A percentile compares a stretch with the other conserved stretches of the same genome.
These are phyloP conservation scores for Xylogone sp. DNA, from an alignment of 2,329 filamentous ascomycete genomes.

Conservation along the genomic window DNA sequence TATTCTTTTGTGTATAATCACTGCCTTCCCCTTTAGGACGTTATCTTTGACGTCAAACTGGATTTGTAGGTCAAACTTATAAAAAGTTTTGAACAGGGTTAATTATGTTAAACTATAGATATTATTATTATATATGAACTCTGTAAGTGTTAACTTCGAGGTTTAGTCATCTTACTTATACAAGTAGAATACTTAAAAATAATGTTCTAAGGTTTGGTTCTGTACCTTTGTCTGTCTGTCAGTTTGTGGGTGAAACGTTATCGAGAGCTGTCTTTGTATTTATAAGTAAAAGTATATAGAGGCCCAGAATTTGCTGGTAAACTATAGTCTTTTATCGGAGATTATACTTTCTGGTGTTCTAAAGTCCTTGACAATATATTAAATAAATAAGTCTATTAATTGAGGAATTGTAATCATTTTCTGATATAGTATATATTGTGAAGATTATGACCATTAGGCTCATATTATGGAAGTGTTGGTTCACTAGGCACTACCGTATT, in stretches of 20 bases:
- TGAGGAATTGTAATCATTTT: not conserved
- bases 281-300: not conserved
- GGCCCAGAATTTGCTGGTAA: conserved; percentile 3
- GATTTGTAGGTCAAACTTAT: not conserved
- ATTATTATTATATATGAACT: conserved; percentile 4
- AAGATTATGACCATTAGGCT: too few relatives aligned
- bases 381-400: not conserved
- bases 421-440: not conserved
- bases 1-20: not conserved
- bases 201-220: conserved; percentile 2
- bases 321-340: not conserved
- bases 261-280: not conserved
- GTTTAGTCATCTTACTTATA: conserved; percentile 5
- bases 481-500: too few relatives aligned
- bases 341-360: not conserved
- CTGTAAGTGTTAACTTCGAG: not conserved
- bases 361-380: not conserved
- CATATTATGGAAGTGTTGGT: too few relatives aligned
- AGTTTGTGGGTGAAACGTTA: conserved; percentile 1
- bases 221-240: conserved; percentile 1
- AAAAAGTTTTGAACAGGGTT: not conserved
- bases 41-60: not conserved
- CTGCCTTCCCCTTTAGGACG: not conserved
- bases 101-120: not conserved
- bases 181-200: not conserved